Conservation (phyloP, 495 filamentous ascomycete species). For the Hypoxylon trugodes region DNA sequence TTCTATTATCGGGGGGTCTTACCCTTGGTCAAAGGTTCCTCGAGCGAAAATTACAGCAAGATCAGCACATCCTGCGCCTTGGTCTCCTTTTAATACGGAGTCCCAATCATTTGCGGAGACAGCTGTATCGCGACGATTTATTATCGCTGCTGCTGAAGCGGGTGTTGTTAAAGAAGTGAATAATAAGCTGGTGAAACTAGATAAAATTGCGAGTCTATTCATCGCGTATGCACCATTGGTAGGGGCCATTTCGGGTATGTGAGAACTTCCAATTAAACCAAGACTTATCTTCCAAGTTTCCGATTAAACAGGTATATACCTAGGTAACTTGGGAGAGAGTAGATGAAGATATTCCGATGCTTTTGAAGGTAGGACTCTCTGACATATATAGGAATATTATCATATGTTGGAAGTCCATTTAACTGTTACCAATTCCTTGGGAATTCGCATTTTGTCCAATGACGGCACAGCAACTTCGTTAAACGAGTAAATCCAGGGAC, state of each 20-base stretch:
- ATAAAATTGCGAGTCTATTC: slow-evolving; percentile 12
- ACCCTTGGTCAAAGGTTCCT: slow-evolving; percentile 41
- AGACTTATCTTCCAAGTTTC: no score
- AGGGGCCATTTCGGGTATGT: no score
- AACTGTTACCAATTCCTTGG: not conserved
- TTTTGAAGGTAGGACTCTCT: no score
- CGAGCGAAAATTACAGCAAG: slow-evolving; percentile 44
- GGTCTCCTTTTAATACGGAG: slow-evolving; percentile 11
- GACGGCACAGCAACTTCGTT: not conserved
- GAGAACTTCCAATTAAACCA: no score
- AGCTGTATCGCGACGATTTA: slow-evolving; percentile 16
- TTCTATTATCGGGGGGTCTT: not conserved
- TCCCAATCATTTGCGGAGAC: slow-evolving; percentile 37
- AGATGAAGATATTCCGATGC: no score
- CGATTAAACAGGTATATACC: no score
- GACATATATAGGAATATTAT: not conserved
- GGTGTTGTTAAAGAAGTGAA: not conserved
- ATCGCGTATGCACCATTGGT: not conserved
- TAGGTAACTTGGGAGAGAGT: no score
- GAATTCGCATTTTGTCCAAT: slow-evolving; percentile 27
- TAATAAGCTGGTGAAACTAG: slow-evolving; percentile 5
- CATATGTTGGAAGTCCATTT: not conserved
- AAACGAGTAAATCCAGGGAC: slow-evolving; percentile 12
- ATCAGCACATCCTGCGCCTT: slow-evolving; percentile 26
- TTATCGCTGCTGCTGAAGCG: slow-evolving; percentile 1